Base-by-base conservation (phyloP, 108 stramenopile species). In the Discostella stelligeroides region DNA sequence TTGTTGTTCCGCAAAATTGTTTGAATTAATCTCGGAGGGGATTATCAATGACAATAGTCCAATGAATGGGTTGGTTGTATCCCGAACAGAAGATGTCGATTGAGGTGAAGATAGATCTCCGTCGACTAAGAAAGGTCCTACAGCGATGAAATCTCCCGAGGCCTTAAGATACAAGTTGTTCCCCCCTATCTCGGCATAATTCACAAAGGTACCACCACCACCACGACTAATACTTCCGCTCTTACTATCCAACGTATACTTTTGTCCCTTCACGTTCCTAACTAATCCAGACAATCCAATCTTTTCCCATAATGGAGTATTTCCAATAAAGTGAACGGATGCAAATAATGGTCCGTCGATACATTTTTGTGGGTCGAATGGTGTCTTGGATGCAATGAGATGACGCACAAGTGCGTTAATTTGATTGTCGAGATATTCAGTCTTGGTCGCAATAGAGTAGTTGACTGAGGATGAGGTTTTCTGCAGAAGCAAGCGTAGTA, bases 111-210 rank as follows among this genome's bases (percentile, higher is more conserved):
- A 21, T 21, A 10, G 50, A 5, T 46, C n/a, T 1, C 45, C 41
- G 41, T 42, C 7, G 41, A 10, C 7, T 15, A 42, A 45, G 25
- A 68, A 46, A 0, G 66, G 49, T 25, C 75, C 75, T 17, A 37
- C 61, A 12, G 43, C 66, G 21, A 25, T 54, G 49, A 51, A 68
- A 18, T 54, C 41, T 24, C 75, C 75, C 29, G 53, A 17, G 14
- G 75, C 75, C 13, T 67, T 75, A 37, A 75, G 25, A 51, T 61
- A 75, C 41, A 75, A 68, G 42, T 62, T 75, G 5, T 78, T 39
- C 24, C 76, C 76, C 57, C 46, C 56, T 39, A 79, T 73, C 56
- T 79, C 78, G 9, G 72, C 72, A 60, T 79, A 79, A 21, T 79
- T 79, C 51, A 50, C 50, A 60, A 73, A 73, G 13, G 66, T 29